Evolutionary conservation across 129 eudicot genomes (phyloP), one percentile per base, ranked within the genome.

Genomic region (Daucus carota): DNA sequence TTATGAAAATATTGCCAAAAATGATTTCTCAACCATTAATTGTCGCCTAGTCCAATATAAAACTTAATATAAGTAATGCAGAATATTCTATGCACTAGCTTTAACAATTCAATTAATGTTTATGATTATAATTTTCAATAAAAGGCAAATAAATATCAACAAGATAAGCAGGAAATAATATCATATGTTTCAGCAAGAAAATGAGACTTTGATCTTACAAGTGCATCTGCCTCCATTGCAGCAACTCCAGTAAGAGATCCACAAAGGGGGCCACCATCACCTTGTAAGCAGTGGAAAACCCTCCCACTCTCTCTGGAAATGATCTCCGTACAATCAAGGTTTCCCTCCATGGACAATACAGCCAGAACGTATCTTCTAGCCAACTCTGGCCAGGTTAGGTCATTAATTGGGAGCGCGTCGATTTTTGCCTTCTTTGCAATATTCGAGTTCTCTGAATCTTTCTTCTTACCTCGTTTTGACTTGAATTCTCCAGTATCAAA

Each of bases 211-310:
- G 13, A 79, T 73, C 89, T 81, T 80, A 94, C 99, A 93, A 89
- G 77, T 77, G 97, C 99, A 89, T 94, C 99, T 73, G 92, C 99
- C 87, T 91, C 97, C 82, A 91, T 84, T 66, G 92, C 97, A 59
- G 93, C 90, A 73, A 94, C 86, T 77, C 97, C 97, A 1, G 90
- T 88, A 47, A 91, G 90, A 2, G 97, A 84, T 45, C 97, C 97
- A 80, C 99, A 91, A 81, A 94, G 92, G 44, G 81, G 70, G 45
- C 99, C 99, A 26, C 99, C 97, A 82, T 91, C 99, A 79, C 99
- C 99, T 50, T 79, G 86, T 82, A 94, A 82, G 79, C 97, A 93
- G 77, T 90, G 97, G 70, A 91, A 91, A 78, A 91, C 89, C 76
- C 87, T 91, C 31, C 90, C 86, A 68, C 99, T 86, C 71, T 91